phyloP scores from a whole-genome alignment of 2,329 filamentous ascomycete species.

The Fusarium vanettenii region DNA sequence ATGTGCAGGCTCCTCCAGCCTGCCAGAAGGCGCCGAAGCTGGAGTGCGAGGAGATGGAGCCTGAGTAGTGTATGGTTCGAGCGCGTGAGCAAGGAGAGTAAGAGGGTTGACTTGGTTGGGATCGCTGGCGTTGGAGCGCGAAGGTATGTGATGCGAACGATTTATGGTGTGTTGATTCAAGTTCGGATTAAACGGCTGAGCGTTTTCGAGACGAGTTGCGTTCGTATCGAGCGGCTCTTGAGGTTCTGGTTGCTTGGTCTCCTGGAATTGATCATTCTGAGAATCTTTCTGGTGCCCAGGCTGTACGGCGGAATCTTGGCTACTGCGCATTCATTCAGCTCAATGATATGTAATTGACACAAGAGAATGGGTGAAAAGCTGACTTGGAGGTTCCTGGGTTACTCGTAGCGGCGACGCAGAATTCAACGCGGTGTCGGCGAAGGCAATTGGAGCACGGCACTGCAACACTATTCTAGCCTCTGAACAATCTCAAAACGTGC shows the following conservation, averaged over 20 bases:
- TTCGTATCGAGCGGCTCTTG: neutral
- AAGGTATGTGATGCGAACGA: neutral
- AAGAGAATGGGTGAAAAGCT: neutral
- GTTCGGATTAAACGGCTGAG: neutral
- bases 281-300: neutral
- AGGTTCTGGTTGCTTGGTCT: neutral
- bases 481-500: neutral
- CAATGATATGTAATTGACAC: neutral
- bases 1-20: neutral
- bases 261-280: neutral
- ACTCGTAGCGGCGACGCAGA: neutral
- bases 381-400: neutral
- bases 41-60: neutral
- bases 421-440: neutral
- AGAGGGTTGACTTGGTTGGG: neutral
- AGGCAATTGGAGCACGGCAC: slow-evolving; percentile 4
- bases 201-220: neutral
- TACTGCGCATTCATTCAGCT: neutral
- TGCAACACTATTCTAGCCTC: neutral
- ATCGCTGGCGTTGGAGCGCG: neutral
- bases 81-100: neutral
- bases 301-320: neutral
- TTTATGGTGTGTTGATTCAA: neutral
- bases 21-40: neutral
- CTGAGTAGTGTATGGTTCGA: neutral